phyloP scores from a whole-genome alignment of 306 rosid species.

The Neltuma alba region DNA sequence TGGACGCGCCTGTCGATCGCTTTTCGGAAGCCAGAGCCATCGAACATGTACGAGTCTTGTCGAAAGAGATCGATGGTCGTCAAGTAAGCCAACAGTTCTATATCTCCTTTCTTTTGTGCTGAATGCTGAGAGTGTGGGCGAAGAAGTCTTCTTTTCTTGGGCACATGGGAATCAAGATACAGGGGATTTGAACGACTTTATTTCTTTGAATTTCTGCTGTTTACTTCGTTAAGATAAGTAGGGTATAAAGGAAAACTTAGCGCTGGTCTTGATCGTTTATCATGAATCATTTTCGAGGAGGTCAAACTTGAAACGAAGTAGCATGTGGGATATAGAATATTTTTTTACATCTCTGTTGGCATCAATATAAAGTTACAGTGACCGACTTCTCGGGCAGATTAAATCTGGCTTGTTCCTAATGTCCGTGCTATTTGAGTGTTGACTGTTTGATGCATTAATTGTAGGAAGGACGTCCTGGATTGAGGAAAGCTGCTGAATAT shows the following conservation, averaged over 20 bases:
- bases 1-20: conserved; percentile 77
- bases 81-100: conserved; percentile 56
- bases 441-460: conserved; percentile 37
- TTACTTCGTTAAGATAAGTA: conserved; percentile 1
- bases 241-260: neutral
- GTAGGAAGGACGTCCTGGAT: conserved; percentile 96
- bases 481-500: conserved; percentile 78
- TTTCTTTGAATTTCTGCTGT: neutral
- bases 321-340: neutral
- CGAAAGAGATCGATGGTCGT: conserved; percentile 91
- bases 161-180: neutral
- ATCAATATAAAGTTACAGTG: neutral
- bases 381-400: neutral
- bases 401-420: neutral
- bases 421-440: conserved; percentile 31
- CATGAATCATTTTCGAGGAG: conserved; percentile 1
- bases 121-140: neutral
- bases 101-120: neutral
- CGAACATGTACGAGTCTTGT: conserved; percentile 69
- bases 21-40: conserved; percentile 92
- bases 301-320: neutral
- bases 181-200: neutral
- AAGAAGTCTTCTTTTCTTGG: neutral
- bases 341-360: neutral
- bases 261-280: neutral